Evolutionary conservation across 2,329 filamentous ascomycete species (phyloP), one percentile per base, ranked within the genome.

Genomic region (Fusarium cyanostomum): DNA sequence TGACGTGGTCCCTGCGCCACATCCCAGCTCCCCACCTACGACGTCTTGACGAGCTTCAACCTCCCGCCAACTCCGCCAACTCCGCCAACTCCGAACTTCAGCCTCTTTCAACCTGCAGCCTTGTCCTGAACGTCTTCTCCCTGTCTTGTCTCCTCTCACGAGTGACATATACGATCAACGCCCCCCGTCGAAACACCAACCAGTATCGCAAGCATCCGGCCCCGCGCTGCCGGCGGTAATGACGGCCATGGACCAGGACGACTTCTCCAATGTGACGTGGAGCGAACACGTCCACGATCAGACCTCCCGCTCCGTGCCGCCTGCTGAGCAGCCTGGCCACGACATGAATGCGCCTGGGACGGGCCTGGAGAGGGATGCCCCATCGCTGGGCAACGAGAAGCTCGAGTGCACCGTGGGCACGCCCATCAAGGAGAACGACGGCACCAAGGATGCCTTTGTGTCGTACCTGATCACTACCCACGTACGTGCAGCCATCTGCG

Each of bases 401-500:
- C 84, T 99, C 38, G 91, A 96, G 73, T 97, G 94, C 75, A 87
- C 82, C 15, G 94, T 99, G 15, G 87, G 88, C 52, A 86, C 89
- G 56, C 93, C 95, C 16, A 86, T 94, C 77, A 98, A 97, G 79
- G 95, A 98, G 81, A 95, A 94, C 72, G 92, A 97, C 72, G 94
- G 95, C 43, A 96, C 94, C 57, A 97, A 97, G 78, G 95, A 97
- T 78, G 91, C 92, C 51, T 99, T 96, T 79, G 90, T 98, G 56
- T 98, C 95, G 10, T 99, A 99, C 76, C 83, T 96, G 45, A 92
- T 99, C 66, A 95, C 92, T 39, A 97, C 95, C 50, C 84, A 94
- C 78, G 94, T 96, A 81, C 27, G 76, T 69, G 16, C 9, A 44
- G 45, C 13, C 30, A 11, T 41, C 34, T 31, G 45, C 18, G n/a